phyloP scores from a whole-genome alignment of 2,329 filamentous ascomycete species.

The Atkinsonella hypoxylon region DNA sequence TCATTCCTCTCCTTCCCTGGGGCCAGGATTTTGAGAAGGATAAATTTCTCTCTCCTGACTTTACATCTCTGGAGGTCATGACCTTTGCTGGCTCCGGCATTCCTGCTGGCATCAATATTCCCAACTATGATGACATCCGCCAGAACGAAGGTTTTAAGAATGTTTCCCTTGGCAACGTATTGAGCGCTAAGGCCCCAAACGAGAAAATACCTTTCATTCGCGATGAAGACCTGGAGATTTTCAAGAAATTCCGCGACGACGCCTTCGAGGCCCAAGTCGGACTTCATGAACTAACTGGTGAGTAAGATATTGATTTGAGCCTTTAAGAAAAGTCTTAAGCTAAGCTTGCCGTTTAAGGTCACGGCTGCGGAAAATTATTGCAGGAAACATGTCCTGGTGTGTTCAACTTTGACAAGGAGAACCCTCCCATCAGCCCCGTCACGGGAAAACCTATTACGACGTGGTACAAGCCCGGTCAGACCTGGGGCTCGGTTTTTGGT shows the following conservation, averaged over 20 bases:
- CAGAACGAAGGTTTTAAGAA: conserved; percentile 86
- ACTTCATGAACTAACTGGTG: conserved; percentile 68
- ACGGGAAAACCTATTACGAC: conserved; percentile 62
- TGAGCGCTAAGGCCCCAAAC: conserved; percentile 82
- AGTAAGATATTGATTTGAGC: conserved; percentile 3
- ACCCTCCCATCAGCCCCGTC: conserved; percentile 71
- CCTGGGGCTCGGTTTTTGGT: conserved; percentile 88
- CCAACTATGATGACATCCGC: conserved; percentile 65
- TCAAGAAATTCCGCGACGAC: conserved; percentile 69
- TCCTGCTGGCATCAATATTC: conserved; percentile 56
- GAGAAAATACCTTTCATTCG: conserved; percentile 88
- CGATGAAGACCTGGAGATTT: conserved; percentile 64
- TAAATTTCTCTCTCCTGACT: conserved; percentile 88
- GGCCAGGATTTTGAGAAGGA: conserved; percentile 84
- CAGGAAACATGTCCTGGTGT: conserved; percentile 74
- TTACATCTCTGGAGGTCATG: conserved; percentile 85
- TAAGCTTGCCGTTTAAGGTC: conserved; percentile 34
- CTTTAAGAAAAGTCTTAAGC: conserved; percentile 4
- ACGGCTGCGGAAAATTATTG: conserved; percentile 86
- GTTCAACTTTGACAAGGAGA: conserved; percentile 79
- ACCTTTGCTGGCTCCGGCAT: conserved; percentile 60
- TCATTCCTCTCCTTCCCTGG: conserved; percentile 90
- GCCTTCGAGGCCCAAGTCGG: conserved; percentile 95
- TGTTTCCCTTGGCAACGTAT: conserved; percentile 83
- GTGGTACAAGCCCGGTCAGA: conserved; percentile 92